Evolutionary conservation across 371 early-diverging fungal species (phyloP).

Genomic region (Apophysomyces ossiformis): DNA sequence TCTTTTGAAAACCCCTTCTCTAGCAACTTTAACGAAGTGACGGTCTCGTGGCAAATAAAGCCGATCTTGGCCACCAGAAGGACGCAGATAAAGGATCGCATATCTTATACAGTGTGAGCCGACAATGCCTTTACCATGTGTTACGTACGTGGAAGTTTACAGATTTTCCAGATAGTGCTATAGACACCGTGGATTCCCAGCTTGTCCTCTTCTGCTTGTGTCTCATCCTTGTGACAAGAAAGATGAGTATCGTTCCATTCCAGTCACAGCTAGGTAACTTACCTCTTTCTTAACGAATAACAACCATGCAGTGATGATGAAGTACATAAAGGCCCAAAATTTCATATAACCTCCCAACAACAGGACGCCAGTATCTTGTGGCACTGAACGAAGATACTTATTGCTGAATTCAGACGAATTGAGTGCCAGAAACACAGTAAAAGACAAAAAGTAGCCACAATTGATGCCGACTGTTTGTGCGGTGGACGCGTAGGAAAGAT

Average conservation of each 20-base stretch:
- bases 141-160: slow-evolving; percentile 70
- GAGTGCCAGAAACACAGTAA: slow-evolving; percentile 95
- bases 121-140: background rate
- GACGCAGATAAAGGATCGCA: slow-evolving; percentile 81
- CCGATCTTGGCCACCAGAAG: slow-evolving; percentile 91
- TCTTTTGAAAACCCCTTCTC: slow-evolving; percentile 96
- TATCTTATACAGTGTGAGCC: slow-evolving; percentile 53
- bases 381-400: slow-evolving; percentile 81
- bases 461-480: slow-evolving; percentile 97
- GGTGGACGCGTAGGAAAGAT: slow-evolving; percentile 88
- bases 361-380: slow-evolving; percentile 76
- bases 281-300: slow-evolving; percentile 81
- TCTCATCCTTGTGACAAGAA: background rate
- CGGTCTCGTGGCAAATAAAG: slow-evolving; percentile 93
- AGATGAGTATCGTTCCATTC: background rate
- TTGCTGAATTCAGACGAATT: slow-evolving; percentile 95
- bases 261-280: slow-evolving; percentile 5
- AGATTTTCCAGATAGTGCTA: slow-evolving; percentile 72
- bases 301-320: slow-evolving; percentile 84
- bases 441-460: slow-evolving; percentile 93
- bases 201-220: slow-evolving; percentile 44
- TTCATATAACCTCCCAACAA: slow-evolving; percentile 84
- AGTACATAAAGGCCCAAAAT: slow-evolving; percentile 92
- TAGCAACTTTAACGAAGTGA: slow-evolving; percentile 90
- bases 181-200: slow-evolving; percentile 65